phyloP scores from a whole-genome alignment of 2,329 filamentous ascomycete genomes.

The Aspergillus pseudoterreus region DNA sequence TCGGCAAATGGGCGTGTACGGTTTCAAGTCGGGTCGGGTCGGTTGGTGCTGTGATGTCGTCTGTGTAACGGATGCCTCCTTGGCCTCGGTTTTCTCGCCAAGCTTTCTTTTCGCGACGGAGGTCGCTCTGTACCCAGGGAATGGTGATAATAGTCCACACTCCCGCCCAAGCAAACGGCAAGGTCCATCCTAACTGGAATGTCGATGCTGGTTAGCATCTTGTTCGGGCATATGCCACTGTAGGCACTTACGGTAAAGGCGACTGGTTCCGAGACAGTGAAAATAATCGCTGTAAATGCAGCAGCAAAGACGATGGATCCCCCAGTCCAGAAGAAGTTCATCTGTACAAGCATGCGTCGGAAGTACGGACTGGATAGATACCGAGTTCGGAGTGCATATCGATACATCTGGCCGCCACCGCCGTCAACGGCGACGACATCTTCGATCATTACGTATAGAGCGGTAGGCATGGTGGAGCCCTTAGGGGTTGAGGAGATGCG shows the following conservation, averaged over 20 bases:
- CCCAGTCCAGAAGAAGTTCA: conserved; percentile 57
- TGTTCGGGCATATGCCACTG: conserved; percentile 11
- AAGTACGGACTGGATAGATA: conserved; percentile 55
- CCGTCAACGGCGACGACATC: conserved; percentile 67
- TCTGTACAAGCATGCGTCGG: conserved; percentile 50
- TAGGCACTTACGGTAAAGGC: conserved; percentile 43
- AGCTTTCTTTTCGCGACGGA: conserved; percentile 42
- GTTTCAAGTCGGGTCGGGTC: conserved; percentile 37
- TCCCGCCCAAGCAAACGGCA: conserved; percentile 35
- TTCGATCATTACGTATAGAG: conserved; percentile 63
- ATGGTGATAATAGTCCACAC: conserved; percentile 46
- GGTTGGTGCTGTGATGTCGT: conserved; percentile 34
- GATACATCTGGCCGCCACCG: conserved; percentile 53
- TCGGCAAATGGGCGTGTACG: conserved; percentile 27
- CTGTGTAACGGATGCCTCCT: conserved; percentile 35
- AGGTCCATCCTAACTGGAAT: conserved; percentile 14
- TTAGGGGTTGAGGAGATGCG: conserved; percentile 62
- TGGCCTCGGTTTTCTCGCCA: conserved; percentile 36
- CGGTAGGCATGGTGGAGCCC: conserved; percentile 56
- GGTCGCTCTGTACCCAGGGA: conserved; percentile 44
- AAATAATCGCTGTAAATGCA: conserved; percentile 47
- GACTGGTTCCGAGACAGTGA: conserved; percentile 46
- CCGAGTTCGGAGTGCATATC: conserved; percentile 48
- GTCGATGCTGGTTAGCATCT: not conserved
- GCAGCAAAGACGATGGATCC: conserved; percentile 48